A percentile compares a stretch with the other conserved stretches of the same genome.
Conservation (phyloP, 2,329 filamentous ascomycete genomes). For the Arthrobotrys musiformis region DNA sequence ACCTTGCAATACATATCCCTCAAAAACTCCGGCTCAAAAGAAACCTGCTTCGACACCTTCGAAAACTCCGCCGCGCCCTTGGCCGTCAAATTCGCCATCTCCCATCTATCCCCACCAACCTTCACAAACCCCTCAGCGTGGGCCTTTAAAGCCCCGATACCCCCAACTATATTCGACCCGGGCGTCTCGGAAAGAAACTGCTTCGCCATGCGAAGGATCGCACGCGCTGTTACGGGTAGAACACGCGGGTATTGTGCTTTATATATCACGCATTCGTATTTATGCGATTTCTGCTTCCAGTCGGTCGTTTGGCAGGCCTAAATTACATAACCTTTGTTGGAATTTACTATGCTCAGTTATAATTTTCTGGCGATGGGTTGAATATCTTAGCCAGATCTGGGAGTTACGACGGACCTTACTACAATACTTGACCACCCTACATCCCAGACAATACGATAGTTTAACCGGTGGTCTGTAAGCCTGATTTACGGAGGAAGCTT, state of each 20-base stretch:
- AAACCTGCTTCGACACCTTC: slow-evolving; percentile 63
- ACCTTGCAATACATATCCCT: slow-evolving; percentile 66
- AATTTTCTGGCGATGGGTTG: neutral
- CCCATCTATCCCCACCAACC: slow-evolving; percentile 63
- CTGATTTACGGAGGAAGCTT: slow-evolving; percentile 28
- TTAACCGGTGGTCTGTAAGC: slow-evolving; percentile 56
- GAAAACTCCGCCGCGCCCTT: slow-evolving; percentile 69
- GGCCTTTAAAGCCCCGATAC: slow-evolving; percentile 63
- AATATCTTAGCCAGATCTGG: neutral
- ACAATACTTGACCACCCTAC: slow-evolving; percentile 71
- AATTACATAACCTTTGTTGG: slow-evolving; percentile 22
- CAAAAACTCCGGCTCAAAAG: slow-evolving; percentile 61
- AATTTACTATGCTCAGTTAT: slow-evolving; percentile 20
- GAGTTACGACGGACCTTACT: slow-evolving; percentile 66
- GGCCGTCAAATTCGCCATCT: slow-evolving; percentile 67
- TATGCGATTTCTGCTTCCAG: slow-evolving; percentile 70
- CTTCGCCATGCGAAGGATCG: slow-evolving; percentile 67
- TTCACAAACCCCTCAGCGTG: slow-evolving; percentile 63
- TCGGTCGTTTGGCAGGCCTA: slow-evolving; percentile 71
- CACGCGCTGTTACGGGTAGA: slow-evolving; percentile 69
- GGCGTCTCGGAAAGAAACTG: slow-evolving; percentile 63
- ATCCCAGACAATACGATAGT: slow-evolving; percentile 70
- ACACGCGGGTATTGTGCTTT: slow-evolving; percentile 64
- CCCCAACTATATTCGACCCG: slow-evolving; percentile 64
- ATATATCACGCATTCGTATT: slow-evolving; percentile 70